Conservation (phyloP, 495 filamentous ascomycete species). For the Penicillium flavigenum region DNA sequence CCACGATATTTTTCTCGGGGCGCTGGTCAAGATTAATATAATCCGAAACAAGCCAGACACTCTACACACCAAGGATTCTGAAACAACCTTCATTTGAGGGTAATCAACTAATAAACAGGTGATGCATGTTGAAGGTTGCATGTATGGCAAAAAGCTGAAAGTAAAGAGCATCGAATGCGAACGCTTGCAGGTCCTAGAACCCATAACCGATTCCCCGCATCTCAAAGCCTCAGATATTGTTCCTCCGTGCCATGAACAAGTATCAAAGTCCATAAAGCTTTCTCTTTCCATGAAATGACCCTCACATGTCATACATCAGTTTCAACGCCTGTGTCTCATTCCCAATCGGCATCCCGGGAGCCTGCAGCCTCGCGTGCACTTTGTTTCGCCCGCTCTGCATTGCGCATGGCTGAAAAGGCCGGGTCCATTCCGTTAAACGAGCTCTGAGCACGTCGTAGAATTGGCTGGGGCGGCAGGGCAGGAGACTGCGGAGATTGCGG, state of each 20-base stretch:
- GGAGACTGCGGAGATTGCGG: conserved; percentile 3
- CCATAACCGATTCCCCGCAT: background rate
- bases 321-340: background rate
- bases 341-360: background rate
- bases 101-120: background rate
- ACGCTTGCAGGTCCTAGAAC: background rate
- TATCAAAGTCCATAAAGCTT: background rate
- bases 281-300: background rate
- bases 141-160: background rate
- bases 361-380: background rate
- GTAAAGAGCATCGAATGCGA: background rate
- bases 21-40: background rate
- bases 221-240: background rate
- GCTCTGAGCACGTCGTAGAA: background rate
- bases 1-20: background rate
- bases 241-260: background rate
- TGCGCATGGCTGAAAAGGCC: background rate
- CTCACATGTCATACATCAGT: background rate
- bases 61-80: background rate
- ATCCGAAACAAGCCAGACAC: background rate
- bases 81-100: background rate
- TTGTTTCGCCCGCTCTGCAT: background rate
- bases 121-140: background rate
- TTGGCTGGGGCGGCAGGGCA: background rate
- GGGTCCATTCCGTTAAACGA: conserved; percentile 8